Conservation (phyloP, 2,329 filamentous ascomycete genomes). For the Trichophyton rubrum region DNA sequence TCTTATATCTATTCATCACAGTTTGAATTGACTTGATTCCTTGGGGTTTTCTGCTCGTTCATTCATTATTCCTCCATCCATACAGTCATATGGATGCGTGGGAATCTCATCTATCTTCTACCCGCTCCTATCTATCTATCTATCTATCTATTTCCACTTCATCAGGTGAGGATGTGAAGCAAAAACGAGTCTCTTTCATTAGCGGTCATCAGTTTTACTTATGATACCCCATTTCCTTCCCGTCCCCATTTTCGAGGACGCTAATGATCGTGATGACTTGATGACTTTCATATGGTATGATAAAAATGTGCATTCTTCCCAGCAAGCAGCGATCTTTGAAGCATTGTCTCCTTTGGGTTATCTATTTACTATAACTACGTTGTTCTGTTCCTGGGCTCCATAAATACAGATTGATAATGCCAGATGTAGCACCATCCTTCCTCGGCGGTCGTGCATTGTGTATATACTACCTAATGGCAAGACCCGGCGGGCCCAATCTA, state of each 20-base stretch:
- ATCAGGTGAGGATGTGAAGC: conserved; percentile 1
- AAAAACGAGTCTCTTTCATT: not conserved
- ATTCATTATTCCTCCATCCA: not conserved
- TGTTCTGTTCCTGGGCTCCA: too few species aligned
- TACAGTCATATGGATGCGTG: not conserved
- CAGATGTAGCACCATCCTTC: not conserved
- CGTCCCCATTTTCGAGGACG: not conserved
- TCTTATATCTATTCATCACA: conserved; percentile 3
- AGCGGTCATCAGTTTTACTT: not conserved
- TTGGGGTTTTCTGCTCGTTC: not conserved
- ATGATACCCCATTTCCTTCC: not conserved
- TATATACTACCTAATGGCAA: too few species aligned
- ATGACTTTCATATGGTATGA: not conserved
- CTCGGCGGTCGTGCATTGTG: too few species aligned
- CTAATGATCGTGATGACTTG: not conserved
- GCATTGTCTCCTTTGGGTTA: not conserved
- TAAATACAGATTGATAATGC: not conserved
- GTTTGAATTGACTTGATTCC: conserved; percentile 1
- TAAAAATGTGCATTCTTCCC: not conserved
- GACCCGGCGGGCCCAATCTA: not conserved
- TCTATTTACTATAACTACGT: too few species aligned
- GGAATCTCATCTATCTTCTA: not conserved
- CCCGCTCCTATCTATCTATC: not conserved
- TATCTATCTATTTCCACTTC: not conserved
- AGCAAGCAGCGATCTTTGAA: not conserved